phyloP scores from a whole-genome alignment of 1,284 basidiomycete species.

The Fomes fomentarius region DNA sequence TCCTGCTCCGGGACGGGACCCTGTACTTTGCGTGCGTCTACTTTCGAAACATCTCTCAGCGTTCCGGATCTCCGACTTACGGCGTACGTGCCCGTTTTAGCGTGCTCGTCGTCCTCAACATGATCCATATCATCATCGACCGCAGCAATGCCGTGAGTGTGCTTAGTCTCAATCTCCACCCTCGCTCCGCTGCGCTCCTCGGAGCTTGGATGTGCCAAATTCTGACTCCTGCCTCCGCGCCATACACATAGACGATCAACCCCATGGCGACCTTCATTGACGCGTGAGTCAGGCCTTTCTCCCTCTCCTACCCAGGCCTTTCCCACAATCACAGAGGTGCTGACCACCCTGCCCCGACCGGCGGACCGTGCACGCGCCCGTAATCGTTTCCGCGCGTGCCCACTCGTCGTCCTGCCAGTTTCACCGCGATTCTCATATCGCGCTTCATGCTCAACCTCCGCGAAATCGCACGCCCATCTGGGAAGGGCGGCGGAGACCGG shows the following conservation, averaged over 20 bases:
- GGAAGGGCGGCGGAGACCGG: background rate
- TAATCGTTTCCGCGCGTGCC: too few relatives aligned
- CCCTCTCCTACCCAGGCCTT: background rate
- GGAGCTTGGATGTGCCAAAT: too few relatives aligned
- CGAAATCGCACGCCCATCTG: conserved; percentile 5
- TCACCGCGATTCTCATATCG: conserved; percentile 20
- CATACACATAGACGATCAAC: conserved; percentile 5
- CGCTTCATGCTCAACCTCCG: conserved; percentile 25
- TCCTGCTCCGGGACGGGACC: conserved; percentile 19
- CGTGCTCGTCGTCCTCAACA: conserved; percentile 10
- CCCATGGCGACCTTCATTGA: conserved; percentile 18
- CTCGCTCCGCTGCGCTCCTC: too few relatives aligned
- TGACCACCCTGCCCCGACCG: too few relatives aligned
- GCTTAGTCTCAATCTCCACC: too few relatives aligned
- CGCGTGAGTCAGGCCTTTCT: background rate
- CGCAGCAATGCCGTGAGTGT: conserved; percentile 10
- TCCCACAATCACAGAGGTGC: too few relatives aligned
- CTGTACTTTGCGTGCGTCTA: conserved; percentile 19
- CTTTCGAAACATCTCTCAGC: too few relatives aligned
- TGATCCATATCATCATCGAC: conserved; percentile 8
- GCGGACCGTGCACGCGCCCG: too few relatives aligned
- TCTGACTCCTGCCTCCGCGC: too few relatives aligned
- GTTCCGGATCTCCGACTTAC: too few relatives aligned
- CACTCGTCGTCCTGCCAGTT: background rate
- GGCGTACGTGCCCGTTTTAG: too few relatives aligned